Percentiles rank a stretch among this genome's conserved stretches.
Conservation (phyloP, 108 stramenopile species). For the Conticribra guillardii region DNA sequence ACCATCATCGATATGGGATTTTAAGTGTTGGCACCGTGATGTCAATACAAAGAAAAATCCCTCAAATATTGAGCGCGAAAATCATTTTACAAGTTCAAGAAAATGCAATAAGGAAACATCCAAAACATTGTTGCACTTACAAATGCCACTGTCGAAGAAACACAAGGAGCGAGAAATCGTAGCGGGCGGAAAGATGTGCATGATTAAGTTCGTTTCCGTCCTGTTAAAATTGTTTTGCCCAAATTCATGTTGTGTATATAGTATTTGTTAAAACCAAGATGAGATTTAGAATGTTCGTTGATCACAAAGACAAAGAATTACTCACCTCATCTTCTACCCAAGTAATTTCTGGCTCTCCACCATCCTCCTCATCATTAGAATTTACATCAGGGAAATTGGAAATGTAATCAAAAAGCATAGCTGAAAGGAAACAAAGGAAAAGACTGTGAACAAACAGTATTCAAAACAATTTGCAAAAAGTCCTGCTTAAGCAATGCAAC, state of each 20-base stretch:
- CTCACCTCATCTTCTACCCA: slow-evolving; percentile 45
- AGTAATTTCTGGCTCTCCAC: neutral
- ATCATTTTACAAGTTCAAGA: neutral
- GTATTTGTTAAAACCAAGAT: too few species aligned
- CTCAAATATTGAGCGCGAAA: too few species aligned
- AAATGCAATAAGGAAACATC: neutral
- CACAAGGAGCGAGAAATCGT: slow-evolving; percentile 49
- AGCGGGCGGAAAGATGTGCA: slow-evolving; percentile 34
- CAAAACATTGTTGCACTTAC: slow-evolving; percentile 23
- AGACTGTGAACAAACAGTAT: too few species aligned
- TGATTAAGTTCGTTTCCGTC: slow-evolving; percentile 24
- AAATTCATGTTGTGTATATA: too few species aligned
- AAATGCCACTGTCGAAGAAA: slow-evolving; percentile 48
- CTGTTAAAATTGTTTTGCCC: neutral
- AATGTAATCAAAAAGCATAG: slow-evolving; percentile 33
- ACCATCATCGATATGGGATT: neutral
- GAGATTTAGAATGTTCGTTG: too few species aligned
- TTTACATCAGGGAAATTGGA: slow-evolving; percentile 28
- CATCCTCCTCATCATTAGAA: slow-evolving; percentile 29
- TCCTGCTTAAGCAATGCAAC: neutral
- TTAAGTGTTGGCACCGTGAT: too few species aligned
- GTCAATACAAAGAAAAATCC: too few species aligned
- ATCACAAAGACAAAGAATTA: too few species aligned
- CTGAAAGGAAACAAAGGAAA: neutral
- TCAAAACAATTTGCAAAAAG: neutral